A percentile compares a stretch with the other conserved stretches of the same genome.
phyloP scores from a whole-genome alignment of 176 grass and related monocot genomes.

The Oryza longistaminata region DNA sequence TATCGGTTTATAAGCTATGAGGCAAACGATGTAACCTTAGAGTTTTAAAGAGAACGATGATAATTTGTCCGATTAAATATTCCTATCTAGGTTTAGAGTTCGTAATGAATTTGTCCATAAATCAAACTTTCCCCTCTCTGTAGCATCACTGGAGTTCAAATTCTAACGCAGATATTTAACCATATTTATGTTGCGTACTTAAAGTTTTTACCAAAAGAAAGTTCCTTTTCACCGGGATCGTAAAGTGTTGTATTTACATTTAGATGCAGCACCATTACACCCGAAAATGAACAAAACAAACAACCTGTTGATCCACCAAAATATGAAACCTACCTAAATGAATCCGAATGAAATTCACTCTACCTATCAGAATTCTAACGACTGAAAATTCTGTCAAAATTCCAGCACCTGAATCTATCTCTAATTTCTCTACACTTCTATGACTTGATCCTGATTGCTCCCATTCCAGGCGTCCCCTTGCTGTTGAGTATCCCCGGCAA shows the following conservation, averaged over 20 bases:
- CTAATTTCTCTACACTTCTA: neutral
- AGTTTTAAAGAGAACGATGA: too few relatives aligned
- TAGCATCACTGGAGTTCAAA: neutral
- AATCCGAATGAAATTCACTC: slow-evolving; percentile 7
- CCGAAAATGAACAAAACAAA: neutral
- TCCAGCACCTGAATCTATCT: slow-evolving; percentile 24
- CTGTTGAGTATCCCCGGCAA: neutral
- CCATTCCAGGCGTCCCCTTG: slow-evolving; percentile 10
- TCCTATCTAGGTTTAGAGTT: too few relatives aligned
- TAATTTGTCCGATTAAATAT: too few relatives aligned
- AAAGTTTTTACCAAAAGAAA: neutral
- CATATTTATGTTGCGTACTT: neutral
- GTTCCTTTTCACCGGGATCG: neutral
- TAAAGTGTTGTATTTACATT: slow-evolving; percentile 28
- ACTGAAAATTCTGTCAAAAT: neutral
- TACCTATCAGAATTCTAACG: slow-evolving; percentile 10
- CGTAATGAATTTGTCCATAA: too few relatives aligned
- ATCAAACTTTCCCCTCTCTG: neutral
- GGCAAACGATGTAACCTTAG: too few relatives aligned
- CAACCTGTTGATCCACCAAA: neutral
- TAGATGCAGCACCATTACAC: neutral
- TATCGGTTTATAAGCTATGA: too few relatives aligned
- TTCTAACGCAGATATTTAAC: neutral
- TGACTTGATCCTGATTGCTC: slow-evolving; percentile 49
- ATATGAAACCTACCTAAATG: slow-evolving; percentile 1